These are phyloP conservation scores for Colletotrichum acutatum DNA, from an alignment of 2,329 filamentous ascomycete species.

Conservation along the genomic window DNA sequence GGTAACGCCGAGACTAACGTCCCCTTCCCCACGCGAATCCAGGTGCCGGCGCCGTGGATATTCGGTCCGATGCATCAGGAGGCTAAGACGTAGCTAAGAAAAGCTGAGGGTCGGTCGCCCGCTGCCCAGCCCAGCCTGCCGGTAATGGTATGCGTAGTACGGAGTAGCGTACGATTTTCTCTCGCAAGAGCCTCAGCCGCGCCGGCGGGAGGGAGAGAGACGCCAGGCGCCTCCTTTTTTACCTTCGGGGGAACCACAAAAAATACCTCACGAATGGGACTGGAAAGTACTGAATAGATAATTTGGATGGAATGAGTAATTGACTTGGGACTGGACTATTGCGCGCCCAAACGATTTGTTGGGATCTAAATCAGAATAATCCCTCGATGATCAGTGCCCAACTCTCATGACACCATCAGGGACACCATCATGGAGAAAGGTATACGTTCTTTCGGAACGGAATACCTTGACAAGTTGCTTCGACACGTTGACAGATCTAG, in stretches of 20 bases:
- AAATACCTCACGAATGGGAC: background rate
- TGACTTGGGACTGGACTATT: background rate
- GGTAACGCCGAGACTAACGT: slow-evolving; percentile 3
- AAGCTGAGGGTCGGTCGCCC: background rate
- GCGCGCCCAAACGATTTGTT: background rate
- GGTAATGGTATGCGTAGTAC: background rate
- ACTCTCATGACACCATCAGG: background rate
- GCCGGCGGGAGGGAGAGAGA: background rate
- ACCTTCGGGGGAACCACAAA: background rate
- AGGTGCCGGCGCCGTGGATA: background rate
- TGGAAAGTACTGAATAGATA: no score
- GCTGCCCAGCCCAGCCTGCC: background rate
- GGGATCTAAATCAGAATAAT: background rate
- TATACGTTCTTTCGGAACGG: no score
- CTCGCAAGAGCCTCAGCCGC: background rate
- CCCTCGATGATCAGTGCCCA: background rate
- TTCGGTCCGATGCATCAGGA: slow-evolving; percentile 15
- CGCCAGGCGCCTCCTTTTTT: background rate
- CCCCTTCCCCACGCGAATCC: background rate
- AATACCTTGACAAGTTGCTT: no score
- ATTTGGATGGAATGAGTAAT: background rate
- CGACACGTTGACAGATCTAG: no score
- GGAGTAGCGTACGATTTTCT: background rate
- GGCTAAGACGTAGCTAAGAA: no score
- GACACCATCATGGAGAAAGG: no score